Conservation (phyloP, 441 rosid genomes). For the Populus hybrid region DNA sequence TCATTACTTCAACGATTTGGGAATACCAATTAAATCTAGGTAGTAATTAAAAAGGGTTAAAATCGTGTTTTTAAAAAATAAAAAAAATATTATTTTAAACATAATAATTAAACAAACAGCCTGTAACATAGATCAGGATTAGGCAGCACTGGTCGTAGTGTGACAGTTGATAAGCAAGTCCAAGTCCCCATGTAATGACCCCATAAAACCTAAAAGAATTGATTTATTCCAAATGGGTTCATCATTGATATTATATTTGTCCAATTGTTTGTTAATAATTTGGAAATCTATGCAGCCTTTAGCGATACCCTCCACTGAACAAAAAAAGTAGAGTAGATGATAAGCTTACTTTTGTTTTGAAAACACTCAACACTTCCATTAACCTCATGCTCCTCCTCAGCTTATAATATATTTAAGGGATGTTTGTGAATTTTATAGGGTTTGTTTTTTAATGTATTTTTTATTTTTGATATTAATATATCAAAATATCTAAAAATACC, state of each 20-base stretch:
- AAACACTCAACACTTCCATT: not conserved
- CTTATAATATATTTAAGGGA: too few relatives aligned
- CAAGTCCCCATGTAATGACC: not conserved
- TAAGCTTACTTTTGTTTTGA: not conserved
- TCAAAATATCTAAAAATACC: too few relatives aligned
- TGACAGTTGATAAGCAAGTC: constrained; percentile 3
- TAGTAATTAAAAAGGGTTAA: too few relatives aligned
- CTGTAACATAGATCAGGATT: too few relatives aligned
- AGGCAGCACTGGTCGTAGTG: not conserved
- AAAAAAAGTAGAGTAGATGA: constrained; percentile 13
- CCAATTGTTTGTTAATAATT: constrained; percentile 18
- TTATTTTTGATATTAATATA: too few relatives aligned
- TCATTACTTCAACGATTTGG: not conserved
- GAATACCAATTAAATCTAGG: too few relatives aligned
- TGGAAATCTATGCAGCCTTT: constrained; percentile 26
- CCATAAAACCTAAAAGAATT: not conserved
- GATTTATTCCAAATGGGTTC: constrained; percentile 1
- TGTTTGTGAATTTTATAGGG: too few relatives aligned
- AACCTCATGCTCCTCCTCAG: too few relatives aligned
- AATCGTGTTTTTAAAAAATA: too few relatives aligned
- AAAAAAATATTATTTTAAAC: too few relatives aligned
- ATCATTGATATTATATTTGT: constrained; percentile 11
- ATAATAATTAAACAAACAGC: too few relatives aligned
- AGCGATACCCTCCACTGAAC: constrained; percentile 23
- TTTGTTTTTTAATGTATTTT: too few relatives aligned